Evolutionary conservation across 805 yeast species (phyloP), one percentile per base, ranked within the genome.

Genomic region (Candida chilensis): DNA sequence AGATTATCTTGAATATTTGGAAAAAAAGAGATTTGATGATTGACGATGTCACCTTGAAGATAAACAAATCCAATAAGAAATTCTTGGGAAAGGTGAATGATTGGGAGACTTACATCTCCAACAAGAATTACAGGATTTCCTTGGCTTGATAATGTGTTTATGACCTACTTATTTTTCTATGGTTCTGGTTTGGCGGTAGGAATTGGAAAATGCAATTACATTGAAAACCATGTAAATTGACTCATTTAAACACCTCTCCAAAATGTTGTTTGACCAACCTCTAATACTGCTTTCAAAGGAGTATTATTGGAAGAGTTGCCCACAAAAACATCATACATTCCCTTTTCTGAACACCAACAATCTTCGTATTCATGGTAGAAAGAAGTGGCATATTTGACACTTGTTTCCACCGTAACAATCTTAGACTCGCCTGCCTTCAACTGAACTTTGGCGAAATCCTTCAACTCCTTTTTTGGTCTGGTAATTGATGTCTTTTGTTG

Each of bases 401-500:
- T 57, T 17, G 70, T 37, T n/a, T 38, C 39, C 20, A 74, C 39
- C 1, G 39, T 34, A 13, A 64, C 71, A 1, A 48, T 42, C 32
- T 50, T 49, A 7, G 57, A 33, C 38, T 64, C 67, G 5, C 74
- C 74, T 3, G 75, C 54, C 28, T 50, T 41, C 35, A 76, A 41
- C 22, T 37, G 45, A 6, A 69, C 64, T 50, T 77, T 75, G 12
- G 52, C 64, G 43, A 71, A 76, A 17, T 68, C 78, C 48, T 71
- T 74, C 47, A 77, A 57, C 42, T 77, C 82, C 50, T 75, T 76
- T 16, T 59, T 45, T 9, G 82, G 78, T 43, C 82, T 63, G 30
- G 58, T 58, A 24, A 61, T 45, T 9, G 49, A 32, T 14, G 74
- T 63, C 10, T 51, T 43, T 28, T 40, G 45, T 19, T 57, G 56